These are phyloP conservation scores for Citrullus mucosospermus DNA, from an alignment of 306 rosid genomes.

Conservation along the genomic window DNA sequence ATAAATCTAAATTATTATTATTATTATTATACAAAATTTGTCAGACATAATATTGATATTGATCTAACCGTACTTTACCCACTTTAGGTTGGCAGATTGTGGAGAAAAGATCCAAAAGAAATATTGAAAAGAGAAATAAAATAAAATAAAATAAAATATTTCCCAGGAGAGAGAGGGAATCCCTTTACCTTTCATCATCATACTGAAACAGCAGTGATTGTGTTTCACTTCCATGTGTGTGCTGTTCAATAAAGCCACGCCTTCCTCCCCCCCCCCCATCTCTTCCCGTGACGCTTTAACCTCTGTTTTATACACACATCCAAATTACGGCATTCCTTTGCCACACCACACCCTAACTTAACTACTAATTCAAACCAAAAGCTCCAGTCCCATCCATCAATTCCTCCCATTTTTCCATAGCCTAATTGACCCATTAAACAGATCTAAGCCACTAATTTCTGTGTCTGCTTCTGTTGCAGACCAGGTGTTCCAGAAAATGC, in stretches of 20 bases:
- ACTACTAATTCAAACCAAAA: neutral
- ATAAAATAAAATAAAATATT: neutral
- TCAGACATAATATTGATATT: constrained; percentile 5
- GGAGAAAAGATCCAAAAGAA: neutral
- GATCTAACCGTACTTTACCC: constrained; percentile 2
- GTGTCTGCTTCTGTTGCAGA: neutral
- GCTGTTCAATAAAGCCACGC: neutral
- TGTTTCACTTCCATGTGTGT: neutral
- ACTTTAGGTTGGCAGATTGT: neutral
- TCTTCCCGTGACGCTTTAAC: constrained; percentile 8
- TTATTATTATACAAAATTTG: neutral
- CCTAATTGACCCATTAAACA: neutral
- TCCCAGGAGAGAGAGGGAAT: neutral
- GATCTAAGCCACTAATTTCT: neutral
- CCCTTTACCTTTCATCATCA: constrained; percentile 6
- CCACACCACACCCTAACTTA: neutral
- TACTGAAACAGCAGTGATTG: constrained; percentile 4
- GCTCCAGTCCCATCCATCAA: constrained; percentile 1
- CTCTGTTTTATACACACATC: neutral
- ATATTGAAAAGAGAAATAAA: neutral
- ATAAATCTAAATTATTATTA: neutral
- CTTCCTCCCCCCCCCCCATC: neutral
- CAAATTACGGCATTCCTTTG: neutral
- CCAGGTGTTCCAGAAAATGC: constrained; percentile 24
- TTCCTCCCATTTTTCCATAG: neutral